Conservation (phyloP, 306 rosid species). For the Heteromeles arbutifolia region DNA sequence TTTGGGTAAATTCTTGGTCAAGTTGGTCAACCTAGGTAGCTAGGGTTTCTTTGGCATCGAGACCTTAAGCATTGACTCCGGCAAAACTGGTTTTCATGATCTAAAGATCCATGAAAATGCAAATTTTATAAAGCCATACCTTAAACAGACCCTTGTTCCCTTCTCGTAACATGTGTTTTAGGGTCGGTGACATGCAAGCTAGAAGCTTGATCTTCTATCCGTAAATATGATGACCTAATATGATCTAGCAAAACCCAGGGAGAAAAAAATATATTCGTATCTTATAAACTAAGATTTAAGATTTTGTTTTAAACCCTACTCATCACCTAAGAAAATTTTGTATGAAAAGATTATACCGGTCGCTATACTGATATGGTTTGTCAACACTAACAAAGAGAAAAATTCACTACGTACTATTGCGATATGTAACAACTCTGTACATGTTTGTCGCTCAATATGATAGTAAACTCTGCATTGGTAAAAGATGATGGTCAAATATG, state of each 20-base stretch:
- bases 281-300: not conserved
- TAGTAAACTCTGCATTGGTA: no score
- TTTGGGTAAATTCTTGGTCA: not conserved
- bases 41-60: slow-evolving; percentile 35
- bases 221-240: not conserved
- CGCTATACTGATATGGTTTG: not conserved
- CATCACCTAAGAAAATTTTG: not conserved
- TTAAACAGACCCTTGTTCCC: slow-evolving; percentile 20
- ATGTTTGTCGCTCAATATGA: not conserved
- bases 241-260: not conserved
- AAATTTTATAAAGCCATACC: not conserved
- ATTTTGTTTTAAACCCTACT: not conserved
- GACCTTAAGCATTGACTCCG: slow-evolving; percentile 44
- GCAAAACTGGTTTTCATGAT: slow-evolving; percentile 16
- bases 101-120: slow-evolving; percentile 1
- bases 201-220: not conserved
- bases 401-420: not conserved
- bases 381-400: not conserved
- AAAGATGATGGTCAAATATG: not conserved
- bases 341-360: no score
- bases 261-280: not conserved
- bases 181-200: slow-evolving; percentile 33
- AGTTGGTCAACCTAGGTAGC: not conserved
- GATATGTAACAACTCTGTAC: not conserved
- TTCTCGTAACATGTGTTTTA: slow-evolving; percentile 27